Evolutionary conservation across 73 alveolate species (phyloP), one percentile per base, ranked within the genome.

Genomic region (Paramecium octaurelia): DNA sequence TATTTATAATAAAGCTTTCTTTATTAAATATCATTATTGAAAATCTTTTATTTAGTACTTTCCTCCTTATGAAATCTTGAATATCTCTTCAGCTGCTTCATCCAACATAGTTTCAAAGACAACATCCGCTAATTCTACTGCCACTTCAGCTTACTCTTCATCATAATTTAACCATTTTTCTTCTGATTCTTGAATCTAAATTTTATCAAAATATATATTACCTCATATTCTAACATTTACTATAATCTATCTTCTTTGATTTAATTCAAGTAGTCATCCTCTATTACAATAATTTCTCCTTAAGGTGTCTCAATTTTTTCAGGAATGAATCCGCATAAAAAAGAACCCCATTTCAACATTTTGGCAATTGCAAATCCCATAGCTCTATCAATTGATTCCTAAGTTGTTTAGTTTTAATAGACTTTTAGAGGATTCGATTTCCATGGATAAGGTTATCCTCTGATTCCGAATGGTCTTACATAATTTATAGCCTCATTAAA

Each of bases 401-500:
- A 85, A 21, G 94, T 92, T 27, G 90, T 86, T 42, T 60, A 27
- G 16, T 50, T 84, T 38, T 88, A 68, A 64, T 73, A 87, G 18
- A 87, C 88, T 18, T 87, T 87, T 36, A 64, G 36, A 40, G 94
- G 90, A 60, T 92, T 76, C 4, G 80, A 54, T 23, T 58, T 87
- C 96, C 96, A 92, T 35, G 96, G 96, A 27, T 86, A 57, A 7
- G 96, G 96, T 50, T 86, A 58, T 20, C 96, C 96, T 92, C 93
- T 92, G n/a, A 85, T 44, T 9, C 94, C 96, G 89, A 35, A 92
- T 12, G 96, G 96, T 58, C 96, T 44, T 48, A 92, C 77, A 35
- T 87, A 87, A 58, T 92, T 88, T 58, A 92, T 85, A 21, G 96
- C 94, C 59, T 92, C 96, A 44, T 92, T 92, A 31, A 92, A 73